Evolutionary conservation across 768 basidiomycete genomes (phyloP), one percentile per base, ranked within the genome.

Genomic region (Tubosaeta sp.): DNA sequence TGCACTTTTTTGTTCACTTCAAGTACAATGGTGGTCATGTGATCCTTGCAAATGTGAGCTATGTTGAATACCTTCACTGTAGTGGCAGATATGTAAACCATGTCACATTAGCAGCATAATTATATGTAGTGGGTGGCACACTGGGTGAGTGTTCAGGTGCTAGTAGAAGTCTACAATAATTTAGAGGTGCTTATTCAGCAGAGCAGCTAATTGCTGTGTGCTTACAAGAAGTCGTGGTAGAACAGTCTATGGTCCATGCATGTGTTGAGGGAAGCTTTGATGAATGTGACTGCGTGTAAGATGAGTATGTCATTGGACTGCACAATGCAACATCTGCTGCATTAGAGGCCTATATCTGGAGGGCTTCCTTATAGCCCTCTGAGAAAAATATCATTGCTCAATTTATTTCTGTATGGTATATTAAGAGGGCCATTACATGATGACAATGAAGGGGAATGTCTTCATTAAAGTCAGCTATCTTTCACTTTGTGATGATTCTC

Each of bases 191-290:
- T 11, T 41, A 1, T 43, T 14, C 0, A 27, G 31, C 53, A 11
- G 12, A 38, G 22, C 0, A 54, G 50, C 46, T 43, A 54, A 16
- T 26, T 44, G n/a, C 51, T 58, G 14, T 58, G 59, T 1, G 53
- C 66, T 1, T 39, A 17, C n/a, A 39, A 7, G 17, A 39, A 39
- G 16, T 39, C n/a, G 14, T 17, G 38, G 38, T 14, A 59, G 37
- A 7, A 54, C 63, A 58, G 27, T 65, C n/a, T 52, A 60, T 65
- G 9, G 57, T 34, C 13, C 66, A 54, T 5, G 59, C 46, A 3
- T 54, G 54, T 46, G 64, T 63, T 11, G 19, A 49, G 0, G 58
- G 38, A 2, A 43, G 62, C 54, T 17, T 57, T 55, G 44, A 53
- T 47, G 3, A 62, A 51, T 3, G 63, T 50, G 2, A 60, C 33